These are phyloP conservation scores for Chaetomium sp. DNA, from an alignment of 2,329 filamentous ascomycete species.

Conservation along the genomic window DNA sequence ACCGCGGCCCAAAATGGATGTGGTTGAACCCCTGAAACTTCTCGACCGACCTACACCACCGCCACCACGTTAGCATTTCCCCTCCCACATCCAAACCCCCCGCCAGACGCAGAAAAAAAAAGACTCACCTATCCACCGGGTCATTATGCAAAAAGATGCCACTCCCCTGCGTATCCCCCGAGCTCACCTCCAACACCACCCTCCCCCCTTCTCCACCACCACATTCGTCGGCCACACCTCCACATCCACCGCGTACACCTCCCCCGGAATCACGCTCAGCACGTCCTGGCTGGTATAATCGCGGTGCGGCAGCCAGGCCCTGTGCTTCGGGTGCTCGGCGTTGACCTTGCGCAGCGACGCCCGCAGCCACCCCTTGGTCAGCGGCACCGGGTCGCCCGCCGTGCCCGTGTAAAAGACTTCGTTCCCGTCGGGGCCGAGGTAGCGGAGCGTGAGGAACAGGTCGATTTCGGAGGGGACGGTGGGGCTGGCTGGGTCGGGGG, in stretches of 20 bases:
- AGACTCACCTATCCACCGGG: conserved; percentile 45
- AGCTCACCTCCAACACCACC: conserved; percentile 58
- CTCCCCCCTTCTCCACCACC: conserved; percentile 58
- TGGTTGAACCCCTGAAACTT: conserved; percentile 58
- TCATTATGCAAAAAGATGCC: conserved; percentile 59
- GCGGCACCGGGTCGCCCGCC: conserved; percentile 62
- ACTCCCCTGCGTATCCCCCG: conserved; percentile 61
- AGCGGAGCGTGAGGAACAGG: conserved; percentile 63
- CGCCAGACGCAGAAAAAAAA: neutral
- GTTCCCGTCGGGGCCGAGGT: conserved; percentile 56
- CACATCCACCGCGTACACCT: conserved; percentile 61
- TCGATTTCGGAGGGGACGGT: conserved; percentile 56
- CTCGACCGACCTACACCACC: conserved; percentile 15
- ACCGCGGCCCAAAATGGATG: conserved; percentile 53
- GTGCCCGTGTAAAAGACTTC: conserved; percentile 68
- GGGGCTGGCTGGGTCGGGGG: conserved; percentile 49
- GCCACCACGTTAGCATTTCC: neutral
- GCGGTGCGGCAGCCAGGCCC: conserved; percentile 57
- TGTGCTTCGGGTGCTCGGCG: conserved; percentile 52
- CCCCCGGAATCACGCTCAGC: conserved; percentile 54
- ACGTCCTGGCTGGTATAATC: conserved; percentile 62
- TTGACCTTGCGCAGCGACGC: conserved; percentile 59
- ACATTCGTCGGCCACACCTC: conserved; percentile 60
- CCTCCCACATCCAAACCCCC: neutral
- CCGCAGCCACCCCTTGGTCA: conserved; percentile 67